Conservation (phyloP, 495 filamentous ascomycete genomes). For the Hypoxylon trugodes region DNA sequence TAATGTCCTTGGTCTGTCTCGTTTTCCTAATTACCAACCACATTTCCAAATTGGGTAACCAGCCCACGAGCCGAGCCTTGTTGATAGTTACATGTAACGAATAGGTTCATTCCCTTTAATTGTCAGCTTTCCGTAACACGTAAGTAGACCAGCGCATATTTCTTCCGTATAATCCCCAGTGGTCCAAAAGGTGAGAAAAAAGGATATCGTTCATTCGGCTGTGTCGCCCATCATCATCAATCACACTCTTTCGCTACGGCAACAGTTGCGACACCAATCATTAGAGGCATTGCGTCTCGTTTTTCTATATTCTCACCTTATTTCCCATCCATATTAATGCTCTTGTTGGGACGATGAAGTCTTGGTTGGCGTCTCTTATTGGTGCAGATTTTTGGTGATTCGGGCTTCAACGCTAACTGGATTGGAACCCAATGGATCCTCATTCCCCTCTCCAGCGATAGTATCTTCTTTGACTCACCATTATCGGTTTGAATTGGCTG, state of each 20-base stretch:
- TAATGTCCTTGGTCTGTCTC: slow-evolving; percentile 18
- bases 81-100: slow-evolving; percentile 17
- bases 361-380: slow-evolving; percentile 24
- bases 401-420: slow-evolving; percentile 41
- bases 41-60: slow-evolving; percentile 14
- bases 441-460: slow-evolving; percentile 14
- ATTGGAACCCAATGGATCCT: slow-evolving; percentile 39
- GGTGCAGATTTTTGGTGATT: slow-evolving; percentile 33
- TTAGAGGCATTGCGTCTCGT: not conserved
- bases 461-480: slow-evolving; percentile 28
- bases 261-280: slow-evolving; percentile 28
- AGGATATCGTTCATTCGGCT: slow-evolving; percentile 14
- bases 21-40: slow-evolving; percentile 30
- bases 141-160: slow-evolving; percentile 37
- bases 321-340: slow-evolving; percentile 19
- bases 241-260: slow-evolving; percentile 38
- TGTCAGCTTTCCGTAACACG: slow-evolving; percentile 18
- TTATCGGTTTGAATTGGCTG: slow-evolving; percentile 36
- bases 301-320: slow-evolving; percentile 18
- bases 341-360: slow-evolving; percentile 20
- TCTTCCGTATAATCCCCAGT: slow-evolving; percentile 25
- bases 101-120: slow-evolving; percentile 14
- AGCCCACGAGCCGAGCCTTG: slow-evolving; percentile 24
- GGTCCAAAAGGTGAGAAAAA: slow-evolving; percentile 4
- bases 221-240: slow-evolving; percentile 30